Base-by-base conservation (phyloP, 306 rosid species). In the Glycine tomentella region DNA sequence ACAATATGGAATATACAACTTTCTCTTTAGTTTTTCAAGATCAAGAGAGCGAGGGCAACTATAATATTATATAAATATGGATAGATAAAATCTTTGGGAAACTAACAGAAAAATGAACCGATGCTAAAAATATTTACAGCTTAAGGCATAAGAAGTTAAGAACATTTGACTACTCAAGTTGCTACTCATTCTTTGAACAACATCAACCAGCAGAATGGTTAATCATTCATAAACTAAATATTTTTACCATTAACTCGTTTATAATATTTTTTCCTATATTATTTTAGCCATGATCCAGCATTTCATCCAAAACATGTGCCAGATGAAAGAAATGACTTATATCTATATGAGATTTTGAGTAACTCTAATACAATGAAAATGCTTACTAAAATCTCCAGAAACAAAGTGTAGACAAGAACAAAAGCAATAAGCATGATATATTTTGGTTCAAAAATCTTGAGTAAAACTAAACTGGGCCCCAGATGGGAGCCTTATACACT, bases 21-120 rank as follows among this genome's bases (percentile, higher is more conserved):
- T 34, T 62, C 45, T 63, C 69, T 34, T 11, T 63, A 12, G 17
- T 25, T 4, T 59, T 9, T 61, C 15, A 9, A 31, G 7, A 58
- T 61, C 15, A 9, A 31, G 7, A 58, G 66, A 61, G 4, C 4
- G 15, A 20, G 42, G 14, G 8, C 42, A 61, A 63, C 69, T 63
- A 4, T 34, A 31, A 58, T 17, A 58, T 58, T 9, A 20, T 20
- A 10, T 61, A 6, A 6, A 61, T 11, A 12, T 33, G 66, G n/a
- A 12, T 13, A 13, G 46, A 63, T 63, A 34, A 33, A 5, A 2
- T 15, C 50, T 69, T 79, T 15, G 36, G 40, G 72, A 38, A 59
- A 61, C 72, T 58, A n/a, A 3, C 77, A 80, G 55, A 58, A 69
- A 64, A 80, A 71, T 31, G 76, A 48, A 70, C 20, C 16, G 2